Conservation (phyloP, 345 rosid genomes). For the Turnera subulata region DNA sequence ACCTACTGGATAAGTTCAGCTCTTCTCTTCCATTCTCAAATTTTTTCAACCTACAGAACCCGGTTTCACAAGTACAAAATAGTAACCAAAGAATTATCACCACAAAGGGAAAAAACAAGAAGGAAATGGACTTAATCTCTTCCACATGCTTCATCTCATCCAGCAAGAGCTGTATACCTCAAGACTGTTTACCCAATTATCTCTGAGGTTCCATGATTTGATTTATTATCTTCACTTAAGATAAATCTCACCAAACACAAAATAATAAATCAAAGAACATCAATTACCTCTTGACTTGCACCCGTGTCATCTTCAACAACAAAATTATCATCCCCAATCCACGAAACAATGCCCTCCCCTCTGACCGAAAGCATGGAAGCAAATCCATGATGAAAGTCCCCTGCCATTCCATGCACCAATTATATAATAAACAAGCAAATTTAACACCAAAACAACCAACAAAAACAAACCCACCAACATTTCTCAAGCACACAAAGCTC, state of each 20-base stretch:
- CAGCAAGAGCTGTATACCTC: background rate
- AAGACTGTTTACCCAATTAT: no score
- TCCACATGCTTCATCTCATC: no score
- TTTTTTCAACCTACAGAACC: background rate
- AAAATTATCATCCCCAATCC: conserved; percentile 66
- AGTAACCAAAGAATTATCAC: no score
- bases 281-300: conserved; percentile 53
- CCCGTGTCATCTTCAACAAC: conserved; percentile 49
- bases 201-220: no score
- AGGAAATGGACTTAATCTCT: no score
- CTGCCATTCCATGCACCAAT: conserved; percentile 31
- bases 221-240: no score
- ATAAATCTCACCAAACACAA: background rate
- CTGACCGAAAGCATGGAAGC: conserved; percentile 63
- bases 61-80: no score
- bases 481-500: no score
- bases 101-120: no score
- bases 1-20: background rate
- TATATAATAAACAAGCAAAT: no score
- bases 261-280: background rate
- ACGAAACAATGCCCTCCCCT: conserved; percentile 69
- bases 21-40: background rate
- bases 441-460: no score
- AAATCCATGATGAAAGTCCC: conserved; percentile 39
- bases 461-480: no score